Conservation (phyloP, 106 monocot species). For the Dioscorea zingiberensis region DNA sequence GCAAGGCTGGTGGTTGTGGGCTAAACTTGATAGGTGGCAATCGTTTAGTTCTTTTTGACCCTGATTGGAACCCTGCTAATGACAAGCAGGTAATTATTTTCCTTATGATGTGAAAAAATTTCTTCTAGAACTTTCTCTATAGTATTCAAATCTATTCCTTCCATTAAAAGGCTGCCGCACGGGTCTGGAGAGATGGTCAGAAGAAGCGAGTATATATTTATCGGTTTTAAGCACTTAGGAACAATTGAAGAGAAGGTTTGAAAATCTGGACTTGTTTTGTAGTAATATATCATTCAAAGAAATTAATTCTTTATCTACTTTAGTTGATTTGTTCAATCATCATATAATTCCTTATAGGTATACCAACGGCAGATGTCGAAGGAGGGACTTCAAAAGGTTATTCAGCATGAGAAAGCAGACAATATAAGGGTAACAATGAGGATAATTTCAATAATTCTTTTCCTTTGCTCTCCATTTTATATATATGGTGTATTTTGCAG, state of each 20-base stretch:
- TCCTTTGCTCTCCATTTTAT: neutral
- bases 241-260: constrained; percentile 98
- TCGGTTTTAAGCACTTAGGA: constrained; percentile 93
- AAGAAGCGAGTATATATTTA: constrained; percentile 96
- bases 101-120: no score
- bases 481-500: constrained; percentile 29
- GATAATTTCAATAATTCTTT: constrained; percentile 31
- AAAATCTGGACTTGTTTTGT: neutral
- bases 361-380: constrained; percentile 99
- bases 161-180: constrained; percentile 73
- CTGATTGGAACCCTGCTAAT: constrained; percentile 99
- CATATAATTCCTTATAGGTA: constrained; percentile 39
- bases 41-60: constrained; percentile 97
- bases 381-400: constrained; percentile 98
- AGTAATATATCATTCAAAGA: no score
- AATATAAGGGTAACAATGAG: constrained; percentile 5
- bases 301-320: no score
- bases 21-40: constrained; percentile 98
- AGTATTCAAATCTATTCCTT: neutral
- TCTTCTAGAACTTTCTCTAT: neutral
- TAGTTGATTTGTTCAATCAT: no score
- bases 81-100: constrained; percentile 71
- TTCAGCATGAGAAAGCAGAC: constrained; percentile 69
- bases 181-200: constrained; percentile 99
- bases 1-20: constrained; percentile 99